These are phyloP conservation scores for Diaporthe sp. DNA, from an alignment of 2,329 filamentous ascomycete species.

Conservation along the genomic window DNA sequence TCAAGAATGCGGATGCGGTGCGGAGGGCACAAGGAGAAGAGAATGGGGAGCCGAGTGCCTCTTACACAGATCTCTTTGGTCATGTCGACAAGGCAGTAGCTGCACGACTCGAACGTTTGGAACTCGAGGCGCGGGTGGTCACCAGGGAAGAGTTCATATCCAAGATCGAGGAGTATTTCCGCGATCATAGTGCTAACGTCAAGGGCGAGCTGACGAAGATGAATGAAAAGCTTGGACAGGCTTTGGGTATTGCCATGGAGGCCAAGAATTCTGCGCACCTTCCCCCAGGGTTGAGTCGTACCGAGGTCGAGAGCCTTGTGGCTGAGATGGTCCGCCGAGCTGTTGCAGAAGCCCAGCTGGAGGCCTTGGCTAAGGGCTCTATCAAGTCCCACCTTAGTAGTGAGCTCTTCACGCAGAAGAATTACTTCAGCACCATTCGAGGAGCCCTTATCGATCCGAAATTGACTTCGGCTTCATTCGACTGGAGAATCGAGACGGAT, in stretches of 20 bases:
- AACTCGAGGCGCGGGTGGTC: constrained; percentile 55
- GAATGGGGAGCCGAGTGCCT: constrained; percentile 22
- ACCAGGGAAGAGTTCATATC: constrained; percentile 63
- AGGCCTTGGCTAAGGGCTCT: constrained; percentile 60
- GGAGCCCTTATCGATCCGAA: constrained; percentile 75
- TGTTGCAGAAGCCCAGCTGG: constrained; percentile 60
- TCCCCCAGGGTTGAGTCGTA: constrained; percentile 52
- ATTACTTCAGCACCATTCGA: constrained; percentile 77
- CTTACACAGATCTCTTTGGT: constrained; percentile 40
- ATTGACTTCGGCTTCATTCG: constrained; percentile 72
- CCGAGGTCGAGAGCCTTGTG: constrained; percentile 58
- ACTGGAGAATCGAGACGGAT: constrained; percentile 46
- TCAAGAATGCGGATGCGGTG: constrained; percentile 58
- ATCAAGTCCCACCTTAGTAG: constrained; percentile 60
- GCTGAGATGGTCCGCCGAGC: constrained; percentile 58
- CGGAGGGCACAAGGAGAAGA: constrained; percentile 11
- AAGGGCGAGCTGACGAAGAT: constrained; percentile 56
- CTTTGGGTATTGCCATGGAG: constrained; percentile 47
- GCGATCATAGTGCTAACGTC: constrained; percentile 55
- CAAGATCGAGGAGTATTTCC: constrained; percentile 57
- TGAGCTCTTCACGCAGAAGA: constrained; percentile 70
- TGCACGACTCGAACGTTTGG: constrained; percentile 42
- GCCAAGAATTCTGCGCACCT: constrained; percentile 47
- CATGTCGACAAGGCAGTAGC: constrained; percentile 53
- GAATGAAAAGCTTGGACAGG: constrained; percentile 46